Conservation (phyloP, 2,329 filamentous ascomycete genomes). For the Plectosphaerella cucumerina region DNA sequence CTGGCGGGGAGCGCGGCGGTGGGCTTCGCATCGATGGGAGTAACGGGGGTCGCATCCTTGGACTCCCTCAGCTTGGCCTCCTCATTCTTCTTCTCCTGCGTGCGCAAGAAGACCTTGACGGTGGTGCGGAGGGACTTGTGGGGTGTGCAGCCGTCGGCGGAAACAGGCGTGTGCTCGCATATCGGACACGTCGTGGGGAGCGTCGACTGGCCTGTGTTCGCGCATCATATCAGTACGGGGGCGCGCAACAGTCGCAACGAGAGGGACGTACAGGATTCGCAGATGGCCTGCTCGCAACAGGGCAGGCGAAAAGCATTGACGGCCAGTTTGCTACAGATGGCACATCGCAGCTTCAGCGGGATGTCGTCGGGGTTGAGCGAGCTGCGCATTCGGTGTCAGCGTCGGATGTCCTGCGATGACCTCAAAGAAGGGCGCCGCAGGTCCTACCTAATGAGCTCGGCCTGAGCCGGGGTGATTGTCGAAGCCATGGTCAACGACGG, state of each 20-base stretch:
- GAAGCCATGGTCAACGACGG: constrained; percentile 16
- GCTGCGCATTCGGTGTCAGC: constrained; percentile 36
- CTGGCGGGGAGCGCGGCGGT: constrained; percentile 26
- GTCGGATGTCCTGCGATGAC: constrained; percentile 4
- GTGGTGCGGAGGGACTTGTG: constrained; percentile 92
- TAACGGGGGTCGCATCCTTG: constrained; percentile 33
- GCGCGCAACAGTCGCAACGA: not conserved
- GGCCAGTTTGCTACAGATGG: constrained; percentile 85
- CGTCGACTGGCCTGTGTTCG: constrained; percentile 65
- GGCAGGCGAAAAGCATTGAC: constrained; percentile 87
- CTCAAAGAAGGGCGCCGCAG: not conserved
- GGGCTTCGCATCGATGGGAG: constrained; percentile 36
- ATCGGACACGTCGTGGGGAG: constrained; percentile 81
- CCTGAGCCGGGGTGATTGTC: constrained; percentile 44
- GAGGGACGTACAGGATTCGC: constrained; percentile 70
- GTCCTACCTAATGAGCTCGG: constrained; percentile 54
- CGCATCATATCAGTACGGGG: constrained; percentile 8
- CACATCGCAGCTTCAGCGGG: constrained; percentile 94
- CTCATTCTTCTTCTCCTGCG: constrained; percentile 84
- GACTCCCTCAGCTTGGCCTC: constrained; percentile 50
- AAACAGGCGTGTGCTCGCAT: constrained; percentile 87
- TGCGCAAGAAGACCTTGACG: constrained; percentile 85
- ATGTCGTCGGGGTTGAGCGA: constrained; percentile 78
- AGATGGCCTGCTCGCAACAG: constrained; percentile 94
- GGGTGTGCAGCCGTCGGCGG: constrained; percentile 78